Evolutionary conservation across 805 yeast species (phyloP), one percentile per base, ranked within the genome.

Genomic region (Metschnikowia kofuensis): DNA sequence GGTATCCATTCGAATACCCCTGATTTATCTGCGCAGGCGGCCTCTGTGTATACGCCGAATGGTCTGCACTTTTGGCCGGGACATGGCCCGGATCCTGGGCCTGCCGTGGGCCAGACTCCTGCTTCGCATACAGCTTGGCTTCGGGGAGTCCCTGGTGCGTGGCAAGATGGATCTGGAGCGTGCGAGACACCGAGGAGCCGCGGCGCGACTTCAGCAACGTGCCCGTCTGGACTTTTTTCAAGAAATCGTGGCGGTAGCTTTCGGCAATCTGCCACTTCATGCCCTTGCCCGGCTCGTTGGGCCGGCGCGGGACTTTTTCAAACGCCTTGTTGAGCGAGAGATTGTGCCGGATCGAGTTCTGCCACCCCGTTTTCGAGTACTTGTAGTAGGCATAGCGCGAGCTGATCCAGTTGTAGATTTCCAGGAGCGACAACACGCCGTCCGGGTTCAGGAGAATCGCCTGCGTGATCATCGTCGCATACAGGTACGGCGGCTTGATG

Each of bases 261-360:
- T 89, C 94, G 54, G 90, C 83, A 50, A 94, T 91, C 70, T 90
- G 95, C 99, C 99, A 94, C 69, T 94, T 94, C 96, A 94, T 92
- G 55, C 99, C 98, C 67, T 94, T 94, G 14, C 99, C 99, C 0
- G 98, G 97, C 70, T 94, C 98, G 66, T 89, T 86, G 30, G 96
- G 91, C 63, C 87, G 81, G 61, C 99, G 79, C 37, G 98, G 97
- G 21, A 92, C 97, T 69, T 94, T 94, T 62, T 92, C 98, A 70
- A 94, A 94, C 13, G 99, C 98, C 72, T 92, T 94, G 69, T 94
- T 94, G 51, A 94, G 75, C 2, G 97, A 90, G 47, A 94, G 72
- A 65, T 94, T 94, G 68, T 94, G 99, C 58, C 99, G 83, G 57
- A 94, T 92, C 7, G 97, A 90, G 70, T 94, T 94, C 70, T 94